phyloP scores from a whole-genome alignment of 139 green algal genomes.

The Closterium sp. region DNA sequence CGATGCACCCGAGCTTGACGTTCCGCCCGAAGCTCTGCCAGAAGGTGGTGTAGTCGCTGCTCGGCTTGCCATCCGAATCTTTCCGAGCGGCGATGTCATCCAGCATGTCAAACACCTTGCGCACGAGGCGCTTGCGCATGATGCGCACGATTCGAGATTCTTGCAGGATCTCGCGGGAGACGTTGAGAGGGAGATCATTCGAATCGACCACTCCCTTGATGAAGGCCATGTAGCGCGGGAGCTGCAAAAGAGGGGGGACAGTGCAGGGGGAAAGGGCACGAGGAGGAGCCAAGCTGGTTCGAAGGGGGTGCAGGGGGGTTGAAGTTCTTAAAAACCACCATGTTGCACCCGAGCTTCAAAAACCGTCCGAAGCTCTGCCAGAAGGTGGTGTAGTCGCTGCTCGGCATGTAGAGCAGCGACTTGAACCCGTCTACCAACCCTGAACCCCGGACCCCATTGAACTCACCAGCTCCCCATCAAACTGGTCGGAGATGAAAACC shows the following conservation, averaged over 20 bases:
- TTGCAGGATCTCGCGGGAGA: slow-evolving; percentile 96
- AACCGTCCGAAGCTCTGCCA: slow-evolving; percentile 83
- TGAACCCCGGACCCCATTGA: too few relatives aligned
- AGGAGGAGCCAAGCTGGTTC: too few relatives aligned
- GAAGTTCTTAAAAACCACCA: slow-evolving; percentile 87
- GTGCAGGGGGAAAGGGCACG: background rate
- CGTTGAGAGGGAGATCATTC: slow-evolving; percentile 95
- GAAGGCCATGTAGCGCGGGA: slow-evolving; percentile 90
- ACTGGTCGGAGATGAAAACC: slow-evolving; percentile 98
- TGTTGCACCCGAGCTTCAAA: slow-evolving; percentile 78
- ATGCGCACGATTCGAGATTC: slow-evolving; percentile 63
- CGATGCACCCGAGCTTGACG: slow-evolving; percentile 88
- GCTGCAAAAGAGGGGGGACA: slow-evolving; percentile 17
- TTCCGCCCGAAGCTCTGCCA: slow-evolving; percentile 90
- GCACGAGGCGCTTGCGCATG: slow-evolving; percentile 91
- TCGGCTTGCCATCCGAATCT: background rate
- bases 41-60: slow-evolving; percentile 69
- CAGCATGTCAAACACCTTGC: slow-evolving; percentile 88
- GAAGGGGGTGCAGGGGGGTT: too few relatives aligned
- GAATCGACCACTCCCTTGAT: slow-evolving; percentile 94
- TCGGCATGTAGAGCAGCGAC: too few relatives aligned
- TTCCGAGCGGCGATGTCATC: slow-evolving; percentile 68
- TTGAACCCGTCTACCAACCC: too few relatives aligned
- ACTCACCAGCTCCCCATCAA: slow-evolving; percentile 86
- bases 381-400: slow-evolving; percentile 69